Evolutionary conservation across 2,329 filamentous ascomycete genomes (phyloP), one percentile per base, ranked within the genome.

Genomic region (Trichophyton equinum): DNA sequence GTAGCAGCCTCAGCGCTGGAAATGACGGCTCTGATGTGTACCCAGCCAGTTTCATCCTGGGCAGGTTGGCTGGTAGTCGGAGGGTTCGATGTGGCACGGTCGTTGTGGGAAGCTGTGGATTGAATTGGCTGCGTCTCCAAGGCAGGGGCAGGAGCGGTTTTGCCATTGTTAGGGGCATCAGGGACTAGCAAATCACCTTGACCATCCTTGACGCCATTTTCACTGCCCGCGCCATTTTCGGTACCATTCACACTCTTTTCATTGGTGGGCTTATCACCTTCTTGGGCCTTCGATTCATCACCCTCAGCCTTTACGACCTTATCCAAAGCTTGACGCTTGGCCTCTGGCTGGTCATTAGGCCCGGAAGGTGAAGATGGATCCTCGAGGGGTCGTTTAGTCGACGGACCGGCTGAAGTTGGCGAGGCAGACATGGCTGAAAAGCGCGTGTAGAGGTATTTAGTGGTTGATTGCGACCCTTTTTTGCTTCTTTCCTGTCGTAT

Each of bases 1-100:
- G 94, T 99, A 44, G 94, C 94, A 67, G 94, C 94, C 76, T 99
- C 94, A 53, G 91, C 90, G 75, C 92, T 99, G 59, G 92, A 95
- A 69, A 99, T 99, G 69, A 96, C 91, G 61, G 94, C 90, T 67
- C 94, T 88, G 68, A 99, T 89, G 73, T 99, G 94, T 67, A 99
- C 91, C 92, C 94, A 99, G 55, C 86, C 86, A 56, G 88, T 91
- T 79, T 99, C 94, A 71, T 99, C 94, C 68, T 94, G 86, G 55
- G 85, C 71, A 78, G 81, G 68, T 49, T 68, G 67, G 30, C 71
- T 68, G 63, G 73, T 70, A 3, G 75, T 71, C 40, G 71, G 65
- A 30, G 64, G 66, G 61, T 76, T 74, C 44, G 74, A 72, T 30
- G 72, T 72, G 57, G 76, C 71, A 47, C 77, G 76, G 62, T 82